Base-by-base conservation (phyloP, 73 alveolate species). In the Stentor roeselii region DNA sequence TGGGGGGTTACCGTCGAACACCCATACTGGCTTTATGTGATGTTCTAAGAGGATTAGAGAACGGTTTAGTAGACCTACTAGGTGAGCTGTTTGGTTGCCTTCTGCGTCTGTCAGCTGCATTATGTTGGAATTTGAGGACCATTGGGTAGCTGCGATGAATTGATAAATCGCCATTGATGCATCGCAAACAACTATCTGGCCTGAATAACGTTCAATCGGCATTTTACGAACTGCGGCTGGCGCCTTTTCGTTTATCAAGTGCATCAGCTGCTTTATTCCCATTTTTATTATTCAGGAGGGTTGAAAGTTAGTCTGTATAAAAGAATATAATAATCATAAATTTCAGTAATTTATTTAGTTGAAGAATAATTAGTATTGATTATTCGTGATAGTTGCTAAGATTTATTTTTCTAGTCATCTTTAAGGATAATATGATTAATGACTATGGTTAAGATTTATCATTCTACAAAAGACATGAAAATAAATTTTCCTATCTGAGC, bases 1-100 rank as follows among this genome's bases (percentile, higher is more conserved):
- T 0, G 99, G 99, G 3, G 99, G 99, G 80, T 93, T 95, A 0
- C 99, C 99, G 87, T 97, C 99, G 78, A 97, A 97, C 1, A 97
- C 99, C 99, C 99, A 97, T 39, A 94, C 89, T 3, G 99, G 99
- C 83, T 96, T 89, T 0, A 97, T 88, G 3, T 99, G 99, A 82
- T 96, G 89, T 83, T 97, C 99, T 91, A 97, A 86, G 38, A 96
- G 84, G 90, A 84, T 74, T 40, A 97, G 77, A 39, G 98, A 89
- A n/a, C 99, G 85, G 67, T 97, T 93, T 87, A 94, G 91, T 78
- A 97, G 92, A 6, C 99, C 99, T 67, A 97, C 94, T 59, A 97
- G 83, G 87, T 97, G 99, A 11, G 99, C 99, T 41, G 99, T 97
- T 78, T 87, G 89, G 84, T 96, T 96, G 0, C 99, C 99, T 61